Evolutionary conservation across 2,329 filamentous ascomycete genomes (phyloP), one percentile per base, ranked within the genome.

Genomic region (Septoria linicola): DNA sequence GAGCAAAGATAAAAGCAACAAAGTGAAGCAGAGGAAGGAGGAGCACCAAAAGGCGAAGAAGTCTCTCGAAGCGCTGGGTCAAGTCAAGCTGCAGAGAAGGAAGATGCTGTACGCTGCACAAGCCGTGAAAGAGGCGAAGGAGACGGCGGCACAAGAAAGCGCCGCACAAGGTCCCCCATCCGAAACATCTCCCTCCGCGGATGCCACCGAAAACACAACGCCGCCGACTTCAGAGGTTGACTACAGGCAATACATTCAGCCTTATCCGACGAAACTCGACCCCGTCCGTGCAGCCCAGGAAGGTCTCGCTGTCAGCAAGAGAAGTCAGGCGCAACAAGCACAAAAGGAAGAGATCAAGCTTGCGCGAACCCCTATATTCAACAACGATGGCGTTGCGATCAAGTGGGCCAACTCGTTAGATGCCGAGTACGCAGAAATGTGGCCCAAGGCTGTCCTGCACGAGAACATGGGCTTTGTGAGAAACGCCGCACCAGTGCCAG

Each of bases 341-440:
- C 25, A 32, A 3, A 39, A 41, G 27, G 11, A n/a, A 13, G 37
- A 46, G 8, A 20, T 41, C 14, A 54, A 48, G 4, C 36, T 59
- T 23, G 41, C 49, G 27, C 43, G 54, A 21, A 32, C 45, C 14
- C 56, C 61, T 8, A 41, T 59, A 17, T 66, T 62, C 53, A 57
- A 53, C 21, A 52, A 54, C 20, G 53, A 66, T 34, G 66, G 65
- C 40, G 58, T 69, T 8, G 61, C 44, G 6, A 58, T 72, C 41
- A 55, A 64, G 41, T 72, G 69, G 69, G 56, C 61, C n/a, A 65
- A 71, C 55, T 49, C 63, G 1, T 53, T 69, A n/a, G 69, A 72
- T 53, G 63, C 66, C n/a, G 67, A 71, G 40, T 70, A 59, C 49
- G 69, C 68, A 6, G 58, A 61, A 21, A 44, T 42, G 13, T 72